Conservation (phyloP, 2,329 filamentous ascomycete species). For the Verticillium alfalfae region DNA sequence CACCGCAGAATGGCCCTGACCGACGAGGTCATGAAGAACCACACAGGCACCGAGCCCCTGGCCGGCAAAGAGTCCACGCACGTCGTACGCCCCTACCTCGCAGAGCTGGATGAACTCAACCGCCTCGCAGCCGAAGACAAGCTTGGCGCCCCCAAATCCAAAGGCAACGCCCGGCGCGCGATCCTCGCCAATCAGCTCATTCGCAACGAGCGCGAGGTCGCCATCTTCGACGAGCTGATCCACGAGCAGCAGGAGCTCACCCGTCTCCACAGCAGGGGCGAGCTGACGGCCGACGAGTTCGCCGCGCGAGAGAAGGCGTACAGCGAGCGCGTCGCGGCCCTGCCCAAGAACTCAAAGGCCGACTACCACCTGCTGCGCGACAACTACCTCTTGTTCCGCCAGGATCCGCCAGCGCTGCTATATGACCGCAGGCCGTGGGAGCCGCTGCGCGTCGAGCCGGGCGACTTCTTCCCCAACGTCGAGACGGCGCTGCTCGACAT, state of each 20-base stretch:
- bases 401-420: slow-evolving; percentile 45
- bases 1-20: slow-evolving; percentile 33
- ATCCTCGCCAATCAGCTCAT: slow-evolving; percentile 20
- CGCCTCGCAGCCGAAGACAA: slow-evolving; percentile 13
- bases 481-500: slow-evolving; percentile 60
- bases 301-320: slow-evolving; percentile 24
- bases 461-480: slow-evolving; percentile 64
- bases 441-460: slow-evolving; percentile 49
- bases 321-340: slow-evolving; percentile 22
- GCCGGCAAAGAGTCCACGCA: slow-evolving; percentile 20
- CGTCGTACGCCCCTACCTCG: slow-evolving; percentile 32
- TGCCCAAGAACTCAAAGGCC: slow-evolving; percentile 24
- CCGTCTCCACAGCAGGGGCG: slow-evolving; percentile 13
- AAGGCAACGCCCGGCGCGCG: slow-evolving; percentile 15
- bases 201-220: slow-evolving; percentile 12
- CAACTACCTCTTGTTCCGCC: slow-evolving; percentile 45
- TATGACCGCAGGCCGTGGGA: slow-evolving; percentile 71
- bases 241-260: slow-evolving; percentile 21
- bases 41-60: slow-evolving; percentile 1
- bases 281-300: slow-evolving; percentile 16
- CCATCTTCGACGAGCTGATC: slow-evolving; percentile 24
- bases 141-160: slow-evolving; percentile 4
- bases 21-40: slow-evolving; percentile 13
- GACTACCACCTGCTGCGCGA: slow-evolving; percentile 41
- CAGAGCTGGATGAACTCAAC: slow-evolving; percentile 35